Evolutionary conservation across 768 basidiomycete genomes (phyloP), one percentile per base, ranked within the genome.

Genomic region (Lentinula lateritia): DNA sequence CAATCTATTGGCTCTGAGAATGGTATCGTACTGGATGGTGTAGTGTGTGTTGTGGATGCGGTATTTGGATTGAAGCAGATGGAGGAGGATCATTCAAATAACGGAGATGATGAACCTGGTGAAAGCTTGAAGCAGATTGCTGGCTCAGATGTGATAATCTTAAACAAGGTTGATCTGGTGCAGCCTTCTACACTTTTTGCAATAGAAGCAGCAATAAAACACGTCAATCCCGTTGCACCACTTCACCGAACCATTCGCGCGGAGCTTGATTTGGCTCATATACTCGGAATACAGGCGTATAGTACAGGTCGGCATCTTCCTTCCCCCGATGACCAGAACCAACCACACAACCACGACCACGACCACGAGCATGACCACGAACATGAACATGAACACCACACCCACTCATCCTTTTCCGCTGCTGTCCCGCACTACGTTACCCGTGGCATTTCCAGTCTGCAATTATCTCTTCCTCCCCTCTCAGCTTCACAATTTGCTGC

Each of bases 41-140:
- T 98, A 0, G 85, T 97, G 7, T 95, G 93, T 64, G 90, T 98
- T 12, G 90, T 97, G 0, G 95, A 97, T 68, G 92, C 90, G 5
- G 83, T 89, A 16, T 96, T 94, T 73, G 92, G 92, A 0, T 72
- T 74, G 63, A 74, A 78, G 92, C 94, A 95, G 92, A 87, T 96
- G 76, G 79, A 90, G 68, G 90, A 93, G 71, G 89, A 91, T 66
- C 80, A 84, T 64, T 76, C 80, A 1, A 75, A 28, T 16, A 32
- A 20, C n/a, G 54, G 20, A 56, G 55, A 34, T 0, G 23, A 56
- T 10, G 55, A 15, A 45, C 42, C 55, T 42, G 55, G 55, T 10
- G 55, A 56, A 56, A 56, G 55, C 10, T 28, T 95, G 68, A 97
- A 95, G 58, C 97, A 99, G 78, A 89, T 98, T 52, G 96, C 93